These are phyloP conservation scores for Sphaerosporella brunnea DNA, from an alignment of 495 filamentous ascomycete species.

Conservation along the genomic window DNA sequence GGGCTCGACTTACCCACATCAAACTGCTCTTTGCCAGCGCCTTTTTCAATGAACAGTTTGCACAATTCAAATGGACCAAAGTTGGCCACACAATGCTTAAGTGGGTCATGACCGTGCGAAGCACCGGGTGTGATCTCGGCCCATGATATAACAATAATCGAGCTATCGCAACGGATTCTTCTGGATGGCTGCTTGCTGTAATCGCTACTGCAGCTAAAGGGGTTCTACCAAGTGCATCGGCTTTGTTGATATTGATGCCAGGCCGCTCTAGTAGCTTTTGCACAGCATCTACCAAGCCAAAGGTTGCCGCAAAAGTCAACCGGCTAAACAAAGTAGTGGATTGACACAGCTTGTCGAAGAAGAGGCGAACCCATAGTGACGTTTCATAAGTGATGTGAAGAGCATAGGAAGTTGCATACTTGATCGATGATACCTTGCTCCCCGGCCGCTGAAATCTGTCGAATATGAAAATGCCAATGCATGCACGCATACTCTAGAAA, in stretches of 20 bases:
- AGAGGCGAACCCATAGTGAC: neutral
- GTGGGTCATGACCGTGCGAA: neutral
- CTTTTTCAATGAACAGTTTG: neutral
- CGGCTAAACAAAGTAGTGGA: no score
- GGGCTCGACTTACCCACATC: neutral
- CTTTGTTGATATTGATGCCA: neutral
- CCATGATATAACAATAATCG: neutral
- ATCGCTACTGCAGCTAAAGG: neutral
- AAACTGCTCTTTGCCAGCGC: neutral
- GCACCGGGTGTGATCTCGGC: neutral
- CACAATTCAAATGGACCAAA: neutral
- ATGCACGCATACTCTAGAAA: neutral
- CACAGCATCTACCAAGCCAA: neutral
- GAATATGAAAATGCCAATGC: neutral
- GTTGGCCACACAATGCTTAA: neutral
- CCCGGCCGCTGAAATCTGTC: neutral
- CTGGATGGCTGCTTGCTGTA: neutral
- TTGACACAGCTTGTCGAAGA: no score
- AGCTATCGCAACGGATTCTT: neutral
- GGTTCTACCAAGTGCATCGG: neutral
- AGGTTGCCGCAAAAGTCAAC: neutral
- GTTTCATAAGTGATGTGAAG: neutral
- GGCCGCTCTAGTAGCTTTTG: no score
- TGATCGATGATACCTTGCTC: neutral
- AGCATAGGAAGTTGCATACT: neutral